Conservation (phyloP, 1,139 yeast species). For the Scheffersomyces cryptocercus region DNA sequence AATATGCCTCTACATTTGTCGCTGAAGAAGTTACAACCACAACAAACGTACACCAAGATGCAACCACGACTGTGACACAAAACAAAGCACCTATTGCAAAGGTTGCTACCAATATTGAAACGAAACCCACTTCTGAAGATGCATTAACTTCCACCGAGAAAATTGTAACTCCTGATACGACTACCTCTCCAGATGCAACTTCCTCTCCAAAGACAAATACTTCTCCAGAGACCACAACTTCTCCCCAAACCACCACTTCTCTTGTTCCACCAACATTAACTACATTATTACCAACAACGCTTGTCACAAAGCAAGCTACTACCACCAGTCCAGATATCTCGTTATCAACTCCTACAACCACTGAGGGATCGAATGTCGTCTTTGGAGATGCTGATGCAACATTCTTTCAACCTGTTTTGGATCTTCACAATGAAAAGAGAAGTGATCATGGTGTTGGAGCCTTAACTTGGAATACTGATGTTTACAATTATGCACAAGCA, state of each 20-base stretch:
- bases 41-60: too few species aligned
- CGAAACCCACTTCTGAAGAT: too few species aligned
- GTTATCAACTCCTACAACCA: conserved; percentile 6
- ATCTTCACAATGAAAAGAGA: conserved; percentile 56
- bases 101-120: too few species aligned
- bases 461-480: conserved; percentile 48
- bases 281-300: conserved; percentile 11
- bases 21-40: too few species aligned
- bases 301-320: conserved; percentile 7
- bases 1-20: too few species aligned
- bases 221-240: conserved; percentile 11
- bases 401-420: conserved; percentile 46
- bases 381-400: conserved; percentile 19
- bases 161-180: too few species aligned
- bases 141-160: too few species aligned
- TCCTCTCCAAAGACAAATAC: conserved; percentile 8
- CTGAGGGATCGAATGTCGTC: neutral
- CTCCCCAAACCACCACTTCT: conserved; percentile 12
- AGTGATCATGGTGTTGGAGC: conserved; percentile 51
- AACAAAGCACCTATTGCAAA: too few species aligned
- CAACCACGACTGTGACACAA: too few species aligned
- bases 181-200: conserved; percentile 2
- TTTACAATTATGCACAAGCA: conserved; percentile 49
- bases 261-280: conserved; percentile 12
- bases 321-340: conserved; percentile 6